Evolutionary conservation across 108 stramenopile species (phyloP), one percentile per base, ranked within the genome.

Genomic region (Discostella pseudostelligera): DNA sequence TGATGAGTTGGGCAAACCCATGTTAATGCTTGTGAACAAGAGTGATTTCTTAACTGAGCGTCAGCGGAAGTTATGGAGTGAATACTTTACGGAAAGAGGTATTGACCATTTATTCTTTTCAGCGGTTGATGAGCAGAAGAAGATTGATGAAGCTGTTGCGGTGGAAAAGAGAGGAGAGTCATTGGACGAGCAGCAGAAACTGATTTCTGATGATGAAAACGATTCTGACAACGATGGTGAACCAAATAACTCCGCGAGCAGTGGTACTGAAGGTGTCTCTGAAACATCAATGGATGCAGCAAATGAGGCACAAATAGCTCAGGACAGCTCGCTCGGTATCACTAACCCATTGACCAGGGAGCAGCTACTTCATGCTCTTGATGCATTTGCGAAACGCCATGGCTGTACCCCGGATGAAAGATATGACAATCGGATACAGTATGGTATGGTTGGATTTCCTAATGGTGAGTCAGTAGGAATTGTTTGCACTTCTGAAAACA

Each of bases 11-110:
- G 87, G 86, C 39, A 96, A 94, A 74, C 90, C 86, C 0, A 91
- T 90, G 88, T 47, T 98, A 32, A 65, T 99, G 21, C 47, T 99
- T 24, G 74, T 99, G 10, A 99, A 99, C 85, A 99, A 99, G 87
- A 88, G 95, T 65, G 99, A 99, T 71, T 98, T 92, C 61, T 78
- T 99, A 24, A 81, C 93, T 8, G 74, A 68, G 22, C 47, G 54
- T 25, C 97, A 98, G 79, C 81, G 97, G 48, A 44, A 78, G 56
- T 82, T 61, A 48, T 99, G 99, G 99, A 81, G 81, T 49, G 81
- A 77, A 43, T 92, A 97, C 72, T 92, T 98, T 42, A 46, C 62
- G 39, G 65, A 68, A n/a, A 58, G 76, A 22, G 91, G 90, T 32
- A 78, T 96, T 68, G 79, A 88, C 17, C 91, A 90, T 67, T 70